phyloP scores from a whole-genome alignment of 805 yeast genomes.

The Hanseniaspora guilliermondii region DNA sequence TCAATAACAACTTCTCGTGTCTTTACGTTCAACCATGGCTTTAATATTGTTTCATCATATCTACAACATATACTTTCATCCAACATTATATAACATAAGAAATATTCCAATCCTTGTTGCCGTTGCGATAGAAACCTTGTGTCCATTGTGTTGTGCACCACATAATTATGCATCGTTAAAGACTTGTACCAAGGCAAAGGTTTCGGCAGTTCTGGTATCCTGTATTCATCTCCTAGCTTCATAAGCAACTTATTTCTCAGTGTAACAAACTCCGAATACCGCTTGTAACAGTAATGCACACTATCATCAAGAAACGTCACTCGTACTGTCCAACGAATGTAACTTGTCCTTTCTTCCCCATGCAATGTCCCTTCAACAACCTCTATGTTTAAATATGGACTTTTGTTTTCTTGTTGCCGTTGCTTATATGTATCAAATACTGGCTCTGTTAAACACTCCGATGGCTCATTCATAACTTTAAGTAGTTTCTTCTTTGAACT shows the following conservation, averaged over 20 bases:
- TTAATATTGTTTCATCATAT: constrained; percentile 27
- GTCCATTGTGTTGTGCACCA: constrained; percentile 27
- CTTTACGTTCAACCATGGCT: constrained; percentile 19
- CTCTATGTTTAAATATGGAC: constrained; percentile 7
- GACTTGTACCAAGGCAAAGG: constrained; percentile 31
- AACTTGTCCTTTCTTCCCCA: not conserved
- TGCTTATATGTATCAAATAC: not conserved
- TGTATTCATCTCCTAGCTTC: constrained; percentile 17
- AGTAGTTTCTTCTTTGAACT: constrained; percentile 3
- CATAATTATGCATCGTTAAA: constrained; percentile 18
- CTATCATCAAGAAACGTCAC: not conserved
- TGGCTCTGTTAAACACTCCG: not conserved
- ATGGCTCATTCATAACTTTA: not conserved
- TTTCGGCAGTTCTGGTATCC: constrained; percentile 41
- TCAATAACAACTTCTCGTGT: not conserved
- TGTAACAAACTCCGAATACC: constrained; percentile 13
- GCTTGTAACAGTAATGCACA: constrained; percentile 10
- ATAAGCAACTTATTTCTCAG: constrained; percentile 1
- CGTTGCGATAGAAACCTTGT: constrained; percentile 41
- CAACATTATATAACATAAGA: constrained; percentile 41
- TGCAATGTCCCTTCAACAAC: constrained; percentile 10
- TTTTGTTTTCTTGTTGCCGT: not conserved
- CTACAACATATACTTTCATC: constrained; percentile 33
- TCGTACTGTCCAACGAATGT: constrained; percentile 9
- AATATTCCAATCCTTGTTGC: constrained; percentile 47